Evolutionary conservation across 495 filamentous ascomycete species (phyloP).

Genomic region (Hyaloscypha finlandica): DNA sequence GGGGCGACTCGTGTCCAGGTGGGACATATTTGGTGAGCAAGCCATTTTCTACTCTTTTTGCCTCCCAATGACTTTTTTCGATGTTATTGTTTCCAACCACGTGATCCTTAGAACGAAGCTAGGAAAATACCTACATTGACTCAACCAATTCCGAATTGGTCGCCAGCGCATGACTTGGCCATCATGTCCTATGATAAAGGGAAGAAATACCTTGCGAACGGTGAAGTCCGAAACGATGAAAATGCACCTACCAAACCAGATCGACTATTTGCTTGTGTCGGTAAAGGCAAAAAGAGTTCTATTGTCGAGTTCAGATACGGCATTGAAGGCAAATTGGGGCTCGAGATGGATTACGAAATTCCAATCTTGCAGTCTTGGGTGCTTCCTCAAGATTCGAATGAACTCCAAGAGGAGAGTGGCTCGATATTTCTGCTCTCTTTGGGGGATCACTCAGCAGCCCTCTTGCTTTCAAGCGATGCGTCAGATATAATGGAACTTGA

Average conservation of each 20-base stretch:
- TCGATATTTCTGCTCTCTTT: conserved; percentile 49
- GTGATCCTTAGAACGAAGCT: conserved; percentile 35
- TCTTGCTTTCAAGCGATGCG: conserved; percentile 43
- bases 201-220: not conserved
- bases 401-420: conserved; percentile 6
- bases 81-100: conserved; percentile 22
- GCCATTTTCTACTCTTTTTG: conserved; percentile 22
- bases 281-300: conserved; percentile 58
- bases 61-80: not conserved
- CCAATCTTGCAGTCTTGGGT: conserved; percentile 36
- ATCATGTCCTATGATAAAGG: conserved; percentile 38
- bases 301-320: conserved; percentile 74
- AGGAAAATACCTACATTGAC: conserved; percentile 49
- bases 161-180: conserved; percentile 71
- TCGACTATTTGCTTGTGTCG: conserved; percentile 60
- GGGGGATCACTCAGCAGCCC: conserved; percentile 42
- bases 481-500: conserved; percentile 35
- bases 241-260: conserved; percentile 38
- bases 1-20: conserved; percentile 80
- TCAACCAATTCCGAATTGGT: conserved; percentile 78
- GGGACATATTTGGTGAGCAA: conserved; percentile 68
- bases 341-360: conserved; percentile 49
- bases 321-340: conserved; percentile 63
- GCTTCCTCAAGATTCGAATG: conserved; percentile 27
- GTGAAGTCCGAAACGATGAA: not conserved